phyloP scores from a whole-genome alignment of 2,329 filamentous ascomycete species.

The Cytospora paraplurivora region DNA sequence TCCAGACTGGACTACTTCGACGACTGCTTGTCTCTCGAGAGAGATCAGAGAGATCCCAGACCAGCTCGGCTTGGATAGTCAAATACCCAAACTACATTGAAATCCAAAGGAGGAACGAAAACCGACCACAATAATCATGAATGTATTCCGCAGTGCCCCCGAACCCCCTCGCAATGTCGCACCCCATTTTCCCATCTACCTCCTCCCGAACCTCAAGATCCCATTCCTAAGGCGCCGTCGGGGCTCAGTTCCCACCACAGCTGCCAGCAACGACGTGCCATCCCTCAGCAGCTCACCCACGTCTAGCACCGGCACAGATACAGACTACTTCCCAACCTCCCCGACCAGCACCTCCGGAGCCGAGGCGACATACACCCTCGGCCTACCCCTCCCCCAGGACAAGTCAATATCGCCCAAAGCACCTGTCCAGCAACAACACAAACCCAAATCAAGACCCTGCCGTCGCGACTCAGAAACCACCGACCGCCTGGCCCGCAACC shows the following conservation, averaged over 20 bases:
- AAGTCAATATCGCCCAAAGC: slow-evolving; percentile 33
- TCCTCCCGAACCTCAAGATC: slow-evolving; percentile 54
- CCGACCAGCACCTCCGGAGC: slow-evolving; percentile 30
- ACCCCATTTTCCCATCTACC: slow-evolving; percentile 50
- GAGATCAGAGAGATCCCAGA: neutral
- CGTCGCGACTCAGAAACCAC: slow-evolving; percentile 29
- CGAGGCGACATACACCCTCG: slow-evolving; percentile 29
- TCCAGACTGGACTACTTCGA: neutral
- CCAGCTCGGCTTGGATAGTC: neutral
- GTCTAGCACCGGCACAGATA: slow-evolving; percentile 30
- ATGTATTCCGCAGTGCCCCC: slow-evolving; percentile 14
- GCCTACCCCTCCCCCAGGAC: slow-evolving; percentile 29
- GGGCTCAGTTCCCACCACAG: slow-evolving; percentile 34
- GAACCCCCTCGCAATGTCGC: slow-evolving; percentile 1
- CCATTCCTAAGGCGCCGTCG: slow-evolving; percentile 49
- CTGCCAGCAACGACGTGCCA: slow-evolving; percentile 32
- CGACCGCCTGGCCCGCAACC: slow-evolving; percentile 44
- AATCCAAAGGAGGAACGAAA: too few relatives aligned
- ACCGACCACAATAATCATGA: slow-evolving; percentile 1
- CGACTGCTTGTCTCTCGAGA: neutral
- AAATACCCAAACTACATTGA: too few relatives aligned
- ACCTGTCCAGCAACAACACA: slow-evolving; percentile 16
- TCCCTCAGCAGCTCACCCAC: slow-evolving; percentile 32
- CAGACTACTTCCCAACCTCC: slow-evolving; percentile 33
- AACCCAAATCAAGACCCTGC: slow-evolving; percentile 4